Conservation (phyloP, 2,329 filamentous ascomycete genomes). For the Lecanicillium sp. region DNA sequence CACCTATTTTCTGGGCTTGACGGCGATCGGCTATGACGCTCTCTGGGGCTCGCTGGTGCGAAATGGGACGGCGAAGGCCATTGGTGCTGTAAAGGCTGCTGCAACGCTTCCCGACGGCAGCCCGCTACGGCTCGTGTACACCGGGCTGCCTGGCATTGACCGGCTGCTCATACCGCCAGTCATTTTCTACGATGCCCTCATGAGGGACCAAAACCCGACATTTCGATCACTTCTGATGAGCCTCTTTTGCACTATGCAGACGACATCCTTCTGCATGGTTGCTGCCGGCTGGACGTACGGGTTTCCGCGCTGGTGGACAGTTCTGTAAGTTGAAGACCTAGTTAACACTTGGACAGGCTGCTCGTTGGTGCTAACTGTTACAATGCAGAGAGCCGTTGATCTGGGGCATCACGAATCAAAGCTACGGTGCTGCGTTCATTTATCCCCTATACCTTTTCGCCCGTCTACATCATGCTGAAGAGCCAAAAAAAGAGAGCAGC, state of each 20-base stretch:
- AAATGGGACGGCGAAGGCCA: background rate
- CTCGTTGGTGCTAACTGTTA: background rate
- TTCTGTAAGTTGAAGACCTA: background rate
- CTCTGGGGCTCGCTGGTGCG: background rate
- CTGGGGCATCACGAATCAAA: background rate
- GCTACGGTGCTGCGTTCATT: background rate
- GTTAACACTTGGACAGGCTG: background rate
- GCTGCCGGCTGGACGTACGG: background rate
- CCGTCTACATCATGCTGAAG: background rate
- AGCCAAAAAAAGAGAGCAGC: background rate
- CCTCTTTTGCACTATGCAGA: background rate
- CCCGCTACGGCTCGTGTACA: background rate
- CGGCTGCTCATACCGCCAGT: background rate
- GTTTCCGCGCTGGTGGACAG: background rate
- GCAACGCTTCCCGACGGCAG: background rate
- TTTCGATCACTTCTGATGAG: background rate
- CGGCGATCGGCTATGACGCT: background rate
- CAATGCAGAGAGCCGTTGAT: background rate
- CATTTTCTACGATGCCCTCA: background rate
- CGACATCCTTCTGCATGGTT: background rate
- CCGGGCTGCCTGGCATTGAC: background rate
- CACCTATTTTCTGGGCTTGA: background rate
- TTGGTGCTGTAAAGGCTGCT: background rate
- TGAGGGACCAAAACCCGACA: background rate
- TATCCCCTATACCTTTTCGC: background rate